A percentile compares a stretch with the other conserved stretches of the same genome.
phyloP scores from a whole-genome alignment of 1,284 basidiomycete species.

The Porogramme epimiltina region DNA sequence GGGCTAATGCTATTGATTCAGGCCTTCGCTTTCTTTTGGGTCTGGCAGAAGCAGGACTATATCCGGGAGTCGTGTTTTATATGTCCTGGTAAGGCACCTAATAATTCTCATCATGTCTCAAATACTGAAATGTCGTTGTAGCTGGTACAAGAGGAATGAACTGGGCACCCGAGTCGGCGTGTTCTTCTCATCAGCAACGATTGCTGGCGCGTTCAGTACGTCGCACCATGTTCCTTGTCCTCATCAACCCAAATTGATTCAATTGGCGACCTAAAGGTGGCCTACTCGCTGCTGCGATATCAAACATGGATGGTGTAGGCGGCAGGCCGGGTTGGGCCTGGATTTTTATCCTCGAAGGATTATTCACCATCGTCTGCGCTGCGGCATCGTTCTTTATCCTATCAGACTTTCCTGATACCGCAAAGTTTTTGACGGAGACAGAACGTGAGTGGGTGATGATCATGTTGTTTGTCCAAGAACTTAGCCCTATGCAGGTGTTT shows the following conservation, averaged over 20 bases:
- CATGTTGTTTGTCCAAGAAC: neutral
- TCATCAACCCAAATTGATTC: neutral
- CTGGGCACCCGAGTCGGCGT: slow-evolving; percentile 59
- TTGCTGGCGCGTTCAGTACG: slow-evolving; percentile 70
- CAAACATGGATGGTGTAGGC: slow-evolving; percentile 68
- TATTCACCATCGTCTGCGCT: slow-evolving; percentile 62
- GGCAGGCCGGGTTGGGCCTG: slow-evolving; percentile 62
- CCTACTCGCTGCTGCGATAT: slow-evolving; percentile 64
- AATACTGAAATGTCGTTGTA: slow-evolving; percentile 6
- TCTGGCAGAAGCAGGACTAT: slow-evolving; percentile 39
- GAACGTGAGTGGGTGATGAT: slow-evolving; percentile 40
- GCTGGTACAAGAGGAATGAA: slow-evolving; percentile 55
- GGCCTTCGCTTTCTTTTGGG: slow-evolving; percentile 38
- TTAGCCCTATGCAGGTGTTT: slow-evolving; percentile 34
- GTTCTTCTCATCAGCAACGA: slow-evolving; percentile 71
- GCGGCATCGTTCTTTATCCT: slow-evolving; percentile 55
- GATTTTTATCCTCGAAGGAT: slow-evolving; percentile 81
- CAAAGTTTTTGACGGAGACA: slow-evolving; percentile 51
- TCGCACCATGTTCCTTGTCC: slow-evolving; percentile 15
- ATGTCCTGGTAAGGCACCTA: slow-evolving; percentile 33
- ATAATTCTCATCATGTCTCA: no score
- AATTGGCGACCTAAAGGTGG: slow-evolving; percentile 44
- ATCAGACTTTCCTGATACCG: slow-evolving; percentile 61
- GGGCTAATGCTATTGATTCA: slow-evolving; percentile 5
- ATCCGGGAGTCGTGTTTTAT: slow-evolving; percentile 41